These are phyloP conservation scores for Chytriomyces sp. DNA, from an alignment of 192 early-diverging fungal genomes.

Conservation along the genomic window DNA sequence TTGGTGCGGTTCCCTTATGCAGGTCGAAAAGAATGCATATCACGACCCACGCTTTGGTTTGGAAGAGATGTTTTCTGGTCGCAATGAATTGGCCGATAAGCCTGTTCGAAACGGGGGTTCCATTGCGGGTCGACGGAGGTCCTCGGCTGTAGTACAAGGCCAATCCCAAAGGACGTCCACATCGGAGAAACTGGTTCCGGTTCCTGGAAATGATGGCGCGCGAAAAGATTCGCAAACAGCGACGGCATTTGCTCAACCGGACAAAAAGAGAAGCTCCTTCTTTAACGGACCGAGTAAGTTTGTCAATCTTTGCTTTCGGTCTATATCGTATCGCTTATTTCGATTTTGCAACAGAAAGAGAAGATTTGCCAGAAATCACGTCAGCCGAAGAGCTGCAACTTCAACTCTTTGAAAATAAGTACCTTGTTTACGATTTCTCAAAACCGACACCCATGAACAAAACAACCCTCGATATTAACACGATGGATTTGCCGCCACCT, in stretches of 20 bases:
- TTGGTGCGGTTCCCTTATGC: neutral
- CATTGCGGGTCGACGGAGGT: neutral
- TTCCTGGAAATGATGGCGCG: neutral
- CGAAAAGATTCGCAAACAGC: neutral
- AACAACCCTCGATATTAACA: slow-evolving; percentile 5
- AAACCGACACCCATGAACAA: slow-evolving; percentile 7
- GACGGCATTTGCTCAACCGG: neutral
- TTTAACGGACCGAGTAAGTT: neutral
- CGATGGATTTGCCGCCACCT: neutral
- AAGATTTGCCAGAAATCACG: slow-evolving; percentile 12
- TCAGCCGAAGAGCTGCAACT: slow-evolving; percentile 22
- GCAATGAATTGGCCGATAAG: neutral
- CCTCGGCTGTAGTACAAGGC: neutral
- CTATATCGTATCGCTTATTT: neutral
- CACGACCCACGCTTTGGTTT: slow-evolving; percentile 78
- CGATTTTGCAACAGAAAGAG: neutral
- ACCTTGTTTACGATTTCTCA: slow-evolving; percentile 19
- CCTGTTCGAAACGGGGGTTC: slow-evolving; percentile 14
- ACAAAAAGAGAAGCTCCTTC: neutral
- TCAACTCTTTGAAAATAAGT: slow-evolving; percentile 27
- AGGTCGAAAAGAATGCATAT: slow-evolving; percentile 48
- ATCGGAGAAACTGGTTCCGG: neutral
- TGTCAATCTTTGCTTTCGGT: neutral
- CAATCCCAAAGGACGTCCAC: no score
- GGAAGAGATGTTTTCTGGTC: slow-evolving; percentile 63